Evolutionary conservation across 2,329 filamentous ascomycete genomes (phyloP).

Genomic region (Hymenoscyphus salicellus): DNA sequence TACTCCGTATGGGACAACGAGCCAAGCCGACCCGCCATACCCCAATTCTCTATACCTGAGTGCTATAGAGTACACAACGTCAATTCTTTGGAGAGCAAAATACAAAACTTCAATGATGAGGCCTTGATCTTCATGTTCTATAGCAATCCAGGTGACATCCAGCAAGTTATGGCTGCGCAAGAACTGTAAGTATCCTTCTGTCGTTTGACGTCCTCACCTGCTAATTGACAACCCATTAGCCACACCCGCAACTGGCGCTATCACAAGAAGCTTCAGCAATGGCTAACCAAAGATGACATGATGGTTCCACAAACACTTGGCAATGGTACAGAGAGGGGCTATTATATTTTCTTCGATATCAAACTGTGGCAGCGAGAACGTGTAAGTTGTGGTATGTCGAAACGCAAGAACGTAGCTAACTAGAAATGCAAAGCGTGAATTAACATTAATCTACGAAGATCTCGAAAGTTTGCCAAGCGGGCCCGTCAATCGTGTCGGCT

Average conservation of each 20-base stretch:
- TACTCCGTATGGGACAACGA: constrained; percentile 60
- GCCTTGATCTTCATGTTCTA: constrained; percentile 70
- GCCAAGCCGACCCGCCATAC: constrained; percentile 56
- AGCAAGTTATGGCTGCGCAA: constrained; percentile 61
- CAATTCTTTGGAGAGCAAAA: constrained; percentile 62
- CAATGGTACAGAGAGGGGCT: constrained; percentile 59
- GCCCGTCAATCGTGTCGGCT: constrained; percentile 21
- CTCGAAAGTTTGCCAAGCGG: constrained; percentile 47
- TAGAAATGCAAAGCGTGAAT: constrained; percentile 48
- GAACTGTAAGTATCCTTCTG: constrained; percentile 51
- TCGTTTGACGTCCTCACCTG: background rate
- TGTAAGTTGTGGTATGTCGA: constrained; percentile 43
- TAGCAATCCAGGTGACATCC: constrained; percentile 59
- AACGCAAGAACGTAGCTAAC: constrained; percentile 18
- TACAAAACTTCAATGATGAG: constrained; percentile 65
- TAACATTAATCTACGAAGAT: constrained; percentile 60
- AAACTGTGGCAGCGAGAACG: constrained; percentile 61
- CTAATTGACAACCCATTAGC: constrained; percentile 38
- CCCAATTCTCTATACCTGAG: constrained; percentile 58
- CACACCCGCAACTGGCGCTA: constrained; percentile 65
- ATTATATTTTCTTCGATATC: constrained; percentile 65
- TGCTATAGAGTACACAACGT: constrained; percentile 67
- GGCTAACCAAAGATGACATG: constrained; percentile 66
- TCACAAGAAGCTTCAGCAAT: constrained; percentile 64
- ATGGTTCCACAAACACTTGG: constrained; percentile 61